Evolutionary conservation across 345 rosid genomes (phyloP), one percentile per base, ranked within the genome.

Genomic region (Trapa bicornis): DNA sequence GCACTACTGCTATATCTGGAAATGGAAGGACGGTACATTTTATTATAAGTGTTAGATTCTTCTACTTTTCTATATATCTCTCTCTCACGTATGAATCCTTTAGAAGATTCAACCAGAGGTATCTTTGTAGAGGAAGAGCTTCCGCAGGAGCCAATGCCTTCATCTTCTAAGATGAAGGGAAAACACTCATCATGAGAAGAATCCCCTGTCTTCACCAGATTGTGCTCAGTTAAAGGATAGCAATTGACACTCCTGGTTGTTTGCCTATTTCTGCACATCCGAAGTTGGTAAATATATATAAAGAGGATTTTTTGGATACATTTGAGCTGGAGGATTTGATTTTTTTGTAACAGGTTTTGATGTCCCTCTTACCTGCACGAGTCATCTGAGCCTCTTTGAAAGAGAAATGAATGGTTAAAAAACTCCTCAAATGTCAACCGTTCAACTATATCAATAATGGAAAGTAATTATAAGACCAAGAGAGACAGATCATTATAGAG

Each of bases 371-470:
- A 94, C 99, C 97, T 83, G 57, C 76, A 74, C 42, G 79, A 61
- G 38, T 80, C 83, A 67, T 86, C 89, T 22, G 76, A 72, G 61
- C 76, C 86, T 68, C 74, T 73, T 36, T 70, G 80, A 53, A 79
- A 83, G 75, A 94, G 83, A 71, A 87, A 94, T 58, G 95, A 85
- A 71, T 94, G 97, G 71, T 91, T 87, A 74, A 94, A 94, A 74
- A 91, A 91, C 83, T 94, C 99, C 71, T 94, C 91, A 79, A 88
- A 94, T 68, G 99, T 94, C 67, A 91, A 75, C 16, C 99, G 83
- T 71, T 91, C 97, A 86, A 94, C 99, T 94, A 87, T 15, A 64
- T 72, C 47, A 72, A 70, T 69, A 65, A 71, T 61, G 35, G 52
- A 56, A 56, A 50, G 3, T 36, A 22, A 65, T 17, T n/a, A 43